These are phyloP conservation scores for Berkeleyomyces rouxiae DNA, from an alignment of 2,329 filamentous ascomycete species.

Conservation along the genomic window DNA sequence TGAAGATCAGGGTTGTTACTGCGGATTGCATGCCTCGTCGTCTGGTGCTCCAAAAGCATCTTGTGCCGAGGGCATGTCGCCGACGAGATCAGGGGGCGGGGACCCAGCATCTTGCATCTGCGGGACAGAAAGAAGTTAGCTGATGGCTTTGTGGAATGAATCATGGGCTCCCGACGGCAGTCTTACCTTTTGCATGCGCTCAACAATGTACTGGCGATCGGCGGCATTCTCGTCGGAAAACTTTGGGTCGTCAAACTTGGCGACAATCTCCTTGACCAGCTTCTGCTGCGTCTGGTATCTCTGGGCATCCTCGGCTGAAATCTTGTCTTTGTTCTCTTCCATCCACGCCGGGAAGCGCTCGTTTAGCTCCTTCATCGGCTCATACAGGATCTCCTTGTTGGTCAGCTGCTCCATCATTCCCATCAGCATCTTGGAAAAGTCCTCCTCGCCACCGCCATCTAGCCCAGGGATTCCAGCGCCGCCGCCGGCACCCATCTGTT, in stretches of 20 bases:
- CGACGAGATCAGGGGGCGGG: constrained; percentile 78
- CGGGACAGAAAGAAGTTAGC: neutral
- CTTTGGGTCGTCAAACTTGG: constrained; percentile 64
- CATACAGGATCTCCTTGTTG: constrained; percentile 94
- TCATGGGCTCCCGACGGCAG: neutral
- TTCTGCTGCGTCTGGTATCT: constrained; percentile 67
- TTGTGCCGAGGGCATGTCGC: constrained; percentile 72
- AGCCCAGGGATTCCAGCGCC: constrained; percentile 24
- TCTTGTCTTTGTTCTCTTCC: constrained; percentile 52
- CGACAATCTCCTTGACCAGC: constrained; percentile 72
- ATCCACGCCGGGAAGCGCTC: constrained; percentile 89
- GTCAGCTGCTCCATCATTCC: constrained; percentile 99
- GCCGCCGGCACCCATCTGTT: constrained; percentile 56
- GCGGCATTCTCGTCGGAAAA: constrained; percentile 70
- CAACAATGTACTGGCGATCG: constrained; percentile 84
- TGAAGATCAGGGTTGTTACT: constrained; percentile 26
- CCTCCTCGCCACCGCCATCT: constrained; percentile 49
- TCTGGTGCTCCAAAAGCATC: constrained; percentile 47
- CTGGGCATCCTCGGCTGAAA: constrained; percentile 53
- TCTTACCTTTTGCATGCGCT: constrained; percentile 89
- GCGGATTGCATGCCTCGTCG: constrained; percentile 41
- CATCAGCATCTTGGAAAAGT: constrained; percentile 87
- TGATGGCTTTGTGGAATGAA: neutral
- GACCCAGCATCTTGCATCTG: constrained; percentile 96
- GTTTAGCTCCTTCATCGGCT: constrained; percentile 94